These are phyloP conservation scores for Colletotrichum sp. DNA, from an alignment of 2,329 filamentous ascomycete genomes.

Conservation along the genomic window DNA sequence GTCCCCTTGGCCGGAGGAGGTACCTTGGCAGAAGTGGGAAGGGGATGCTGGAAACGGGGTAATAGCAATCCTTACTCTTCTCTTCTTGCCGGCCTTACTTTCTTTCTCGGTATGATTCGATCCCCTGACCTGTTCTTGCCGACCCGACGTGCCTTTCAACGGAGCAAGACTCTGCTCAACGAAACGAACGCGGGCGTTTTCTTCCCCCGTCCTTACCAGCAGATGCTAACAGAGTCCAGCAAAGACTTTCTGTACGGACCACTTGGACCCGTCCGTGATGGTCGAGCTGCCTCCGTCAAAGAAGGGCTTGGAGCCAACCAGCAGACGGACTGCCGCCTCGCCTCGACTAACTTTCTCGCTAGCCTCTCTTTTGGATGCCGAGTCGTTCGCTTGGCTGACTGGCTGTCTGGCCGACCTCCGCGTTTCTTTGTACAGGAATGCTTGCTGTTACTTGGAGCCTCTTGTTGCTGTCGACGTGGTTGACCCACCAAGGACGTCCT, in stretches of 20 bases:
- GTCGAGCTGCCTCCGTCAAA: neutral
- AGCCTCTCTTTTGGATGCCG: neutral
- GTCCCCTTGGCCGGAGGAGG: neutral
- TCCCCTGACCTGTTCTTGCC: neutral
- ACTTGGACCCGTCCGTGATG: constrained; percentile 5
- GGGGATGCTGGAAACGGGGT: neutral
- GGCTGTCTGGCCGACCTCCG: neutral
- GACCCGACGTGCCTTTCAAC: neutral
- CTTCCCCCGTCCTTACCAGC: neutral
- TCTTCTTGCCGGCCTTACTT: neutral
- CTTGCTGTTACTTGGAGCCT: neutral
- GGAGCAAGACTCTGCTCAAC: neutral
- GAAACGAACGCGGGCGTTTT: neutral
- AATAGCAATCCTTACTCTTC: neutral
- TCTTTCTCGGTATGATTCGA: neutral
- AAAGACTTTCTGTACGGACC: neutral
- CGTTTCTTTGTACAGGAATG: constrained; percentile 4
- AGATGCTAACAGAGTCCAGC: neutral
- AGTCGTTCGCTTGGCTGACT: neutral
- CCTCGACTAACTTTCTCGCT: constrained; percentile 1
- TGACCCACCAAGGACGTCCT: neutral
- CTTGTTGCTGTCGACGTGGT: neutral
- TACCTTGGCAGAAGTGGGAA: neutral
- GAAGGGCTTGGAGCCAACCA: constrained; percentile 4
- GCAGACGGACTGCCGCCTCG: constrained; percentile 7